phyloP scores from a whole-genome alignment of 1,139 yeast species.

The Groenewaldozyma sp. region DNA sequence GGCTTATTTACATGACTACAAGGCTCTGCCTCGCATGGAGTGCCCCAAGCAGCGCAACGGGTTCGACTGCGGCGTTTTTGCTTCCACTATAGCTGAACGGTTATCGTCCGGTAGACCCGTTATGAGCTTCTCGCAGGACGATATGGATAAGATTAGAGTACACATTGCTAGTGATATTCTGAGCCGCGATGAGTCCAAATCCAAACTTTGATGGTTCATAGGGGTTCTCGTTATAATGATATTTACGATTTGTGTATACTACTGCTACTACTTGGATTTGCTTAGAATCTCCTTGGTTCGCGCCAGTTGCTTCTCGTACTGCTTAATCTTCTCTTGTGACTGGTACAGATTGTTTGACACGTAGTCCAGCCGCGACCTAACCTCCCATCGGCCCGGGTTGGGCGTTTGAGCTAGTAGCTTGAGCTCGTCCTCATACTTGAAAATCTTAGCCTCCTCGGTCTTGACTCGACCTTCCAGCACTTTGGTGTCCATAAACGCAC shows the following conservation, averaged over 20 bases:
- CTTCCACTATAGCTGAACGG: conserved; percentile 68
- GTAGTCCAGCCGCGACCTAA: conserved; percentile 55
- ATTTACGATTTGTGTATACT: too few relatives aligned
- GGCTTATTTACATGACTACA: conserved; percentile 20
- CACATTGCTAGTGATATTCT: conserved; percentile 53
- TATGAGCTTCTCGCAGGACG: conserved; percentile 53
- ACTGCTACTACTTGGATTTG: background rate
- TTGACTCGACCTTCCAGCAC: conserved; percentile 46
- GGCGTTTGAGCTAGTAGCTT: conserved; percentile 43
- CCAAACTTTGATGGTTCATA: background rate
- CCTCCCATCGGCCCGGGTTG: conserved; percentile 36
- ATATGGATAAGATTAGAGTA: conserved; percentile 60
- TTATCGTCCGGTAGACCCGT: conserved; percentile 38
- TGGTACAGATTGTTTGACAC: conserved; percentile 53
- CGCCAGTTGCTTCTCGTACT: conserved; percentile 32
- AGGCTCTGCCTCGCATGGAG: conserved; percentile 29
- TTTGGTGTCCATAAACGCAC: conserved; percentile 54
- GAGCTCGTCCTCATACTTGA: conserved; percentile 62
- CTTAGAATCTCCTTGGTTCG: conserved; percentile 17
- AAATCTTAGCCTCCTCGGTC: conserved; percentile 56
- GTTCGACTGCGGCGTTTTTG: conserved; percentile 90
- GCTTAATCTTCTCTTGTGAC: conserved; percentile 33
- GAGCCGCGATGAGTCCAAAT: conserved; percentile 3
- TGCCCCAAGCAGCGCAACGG: conserved; percentile 90
- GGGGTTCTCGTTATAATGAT: background rate